These are phyloP conservation scores for Nakaseomyces uthaithaninus DNA, from an alignment of 1,139 yeast species.

Conservation along the genomic window DNA sequence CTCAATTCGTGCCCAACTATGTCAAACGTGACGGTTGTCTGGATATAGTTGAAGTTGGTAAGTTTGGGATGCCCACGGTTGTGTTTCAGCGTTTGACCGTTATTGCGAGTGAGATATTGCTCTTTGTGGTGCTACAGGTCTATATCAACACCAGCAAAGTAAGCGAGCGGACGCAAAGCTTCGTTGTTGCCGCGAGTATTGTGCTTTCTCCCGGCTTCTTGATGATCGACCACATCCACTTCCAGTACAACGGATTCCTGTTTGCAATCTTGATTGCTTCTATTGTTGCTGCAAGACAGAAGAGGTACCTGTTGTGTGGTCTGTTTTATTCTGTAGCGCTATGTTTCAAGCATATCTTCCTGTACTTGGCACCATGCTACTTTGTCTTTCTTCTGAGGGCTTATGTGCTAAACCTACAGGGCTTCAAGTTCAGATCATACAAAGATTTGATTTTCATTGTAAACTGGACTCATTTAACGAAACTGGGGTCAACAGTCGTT, in stretches of 20 bases:
- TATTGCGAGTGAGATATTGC: slow-evolving; percentile 61
- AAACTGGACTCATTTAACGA: slow-evolving; percentile 50
- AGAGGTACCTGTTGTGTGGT: slow-evolving; percentile 56
- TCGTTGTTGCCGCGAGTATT: slow-evolving; percentile 75
- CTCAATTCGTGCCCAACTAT: slow-evolving; percentile 58
- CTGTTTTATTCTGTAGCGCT: slow-evolving; percentile 65
- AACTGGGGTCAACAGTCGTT: slow-evolving; percentile 60
- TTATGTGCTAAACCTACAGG: slow-evolving; percentile 40
- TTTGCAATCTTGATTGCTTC: slow-evolving; percentile 75
- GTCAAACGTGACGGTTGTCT: slow-evolving; percentile 74
- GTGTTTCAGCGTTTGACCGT: slow-evolving; percentile 79
- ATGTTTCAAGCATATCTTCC: slow-evolving; percentile 89
- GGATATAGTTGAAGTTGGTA: slow-evolving; percentile 65
- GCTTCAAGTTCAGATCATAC: slow-evolving; percentile 30
- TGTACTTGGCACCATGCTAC: slow-evolving; percentile 91
- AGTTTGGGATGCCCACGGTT: slow-evolving; percentile 69
- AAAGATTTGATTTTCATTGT: slow-evolving; percentile 37
- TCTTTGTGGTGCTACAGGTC: slow-evolving; percentile 65
- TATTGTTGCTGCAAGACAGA: slow-evolving; percentile 58
- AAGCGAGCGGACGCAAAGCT: slow-evolving; percentile 39
- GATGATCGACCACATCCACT: slow-evolving; percentile 86
- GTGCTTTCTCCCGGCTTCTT: slow-evolving; percentile 83
- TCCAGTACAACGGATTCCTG: slow-evolving; percentile 90
- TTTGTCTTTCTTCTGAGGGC: slow-evolving; percentile 68
- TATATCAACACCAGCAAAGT: slow-evolving; percentile 47